Conservation (phyloP, 768 basidiomycete genomes). For the Neoboletus magnificus region DNA sequence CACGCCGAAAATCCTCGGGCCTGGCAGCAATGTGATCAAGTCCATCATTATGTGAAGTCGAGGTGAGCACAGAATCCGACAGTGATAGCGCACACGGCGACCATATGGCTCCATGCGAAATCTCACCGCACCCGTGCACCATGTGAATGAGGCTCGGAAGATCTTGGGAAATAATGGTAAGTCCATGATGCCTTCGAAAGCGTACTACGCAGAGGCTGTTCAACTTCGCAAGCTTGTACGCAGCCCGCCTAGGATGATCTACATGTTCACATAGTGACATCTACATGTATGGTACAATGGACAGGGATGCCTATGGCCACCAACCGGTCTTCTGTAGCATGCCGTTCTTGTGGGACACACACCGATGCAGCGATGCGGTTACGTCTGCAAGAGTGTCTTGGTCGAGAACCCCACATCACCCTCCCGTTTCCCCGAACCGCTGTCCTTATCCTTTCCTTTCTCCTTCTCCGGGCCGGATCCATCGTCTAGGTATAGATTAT, state of each 20-base stretch:
- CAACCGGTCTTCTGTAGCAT: neutral
- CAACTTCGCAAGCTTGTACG: neutral
- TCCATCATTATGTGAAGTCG: neutral
- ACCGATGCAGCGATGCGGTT: neutral
- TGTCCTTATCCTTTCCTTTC: slow-evolving; percentile 38
- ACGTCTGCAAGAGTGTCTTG: slow-evolving; percentile 11
- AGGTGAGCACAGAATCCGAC: neutral
- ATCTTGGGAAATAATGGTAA: neutral
- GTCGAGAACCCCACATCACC: slow-evolving; percentile 12
- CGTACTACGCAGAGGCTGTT: neutral
- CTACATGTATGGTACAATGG: slow-evolving; percentile 1
- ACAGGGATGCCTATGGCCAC: neutral
- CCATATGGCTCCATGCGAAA: neutral
- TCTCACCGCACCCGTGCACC: neutral
- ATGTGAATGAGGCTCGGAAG: neutral
- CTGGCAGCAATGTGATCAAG: neutral
- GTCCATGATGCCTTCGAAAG: neutral
- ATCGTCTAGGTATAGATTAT: slow-evolving; percentile 74
- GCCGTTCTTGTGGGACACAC: neutral
- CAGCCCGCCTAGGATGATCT: neutral
- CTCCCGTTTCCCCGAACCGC: slow-evolving; percentile 27
- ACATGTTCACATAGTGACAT: neutral
- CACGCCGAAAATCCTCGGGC: neutral
- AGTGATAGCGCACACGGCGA: too few relatives aligned
- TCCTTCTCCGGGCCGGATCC: slow-evolving; percentile 34